phyloP scores from a whole-genome alignment of 257 asterid genomes.

The Henckelia pumila region DNA sequence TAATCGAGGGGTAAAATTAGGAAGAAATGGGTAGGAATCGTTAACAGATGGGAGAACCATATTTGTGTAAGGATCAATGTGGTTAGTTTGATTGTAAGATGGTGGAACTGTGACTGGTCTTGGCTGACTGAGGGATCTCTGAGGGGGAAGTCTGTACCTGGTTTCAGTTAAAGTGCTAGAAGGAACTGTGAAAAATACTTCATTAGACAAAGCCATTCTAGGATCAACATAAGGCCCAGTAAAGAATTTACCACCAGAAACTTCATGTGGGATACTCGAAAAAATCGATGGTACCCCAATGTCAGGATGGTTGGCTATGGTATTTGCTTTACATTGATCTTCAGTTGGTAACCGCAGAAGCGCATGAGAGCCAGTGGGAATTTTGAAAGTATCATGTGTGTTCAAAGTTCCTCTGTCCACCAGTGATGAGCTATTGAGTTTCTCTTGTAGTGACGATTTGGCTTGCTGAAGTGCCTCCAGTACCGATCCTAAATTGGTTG shows the following conservation, averaged over 20 bases:
- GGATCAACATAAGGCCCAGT: constrained; percentile 35
- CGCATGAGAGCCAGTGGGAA: constrained; percentile 50
- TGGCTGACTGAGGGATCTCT: constrained; percentile 35
- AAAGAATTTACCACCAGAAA: constrained; percentile 23
- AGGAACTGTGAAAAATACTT: constrained; percentile 24
- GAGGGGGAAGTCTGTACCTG: constrained; percentile 25
- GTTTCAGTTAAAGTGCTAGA: constrained; percentile 29
- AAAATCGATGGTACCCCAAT: constrained; percentile 21
- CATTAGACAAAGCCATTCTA: constrained; percentile 25
- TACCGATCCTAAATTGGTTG: constrained; percentile 45
- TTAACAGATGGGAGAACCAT: constrained; percentile 24
- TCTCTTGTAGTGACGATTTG: constrained; percentile 52
- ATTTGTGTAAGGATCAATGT: constrained; percentile 33
- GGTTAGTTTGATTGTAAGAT: constrained; percentile 30
- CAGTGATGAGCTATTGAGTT: constrained; percentile 31
- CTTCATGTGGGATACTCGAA: constrained; percentile 30
- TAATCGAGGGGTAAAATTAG: constrained; percentile 29
- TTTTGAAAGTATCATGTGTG: constrained; percentile 29
- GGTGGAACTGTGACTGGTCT: constrained; percentile 27
- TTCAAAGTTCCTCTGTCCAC: constrained; percentile 18
- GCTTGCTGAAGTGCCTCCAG: constrained; percentile 73
- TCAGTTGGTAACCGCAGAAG: constrained; percentile 75
- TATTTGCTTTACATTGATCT: constrained; percentile 34
- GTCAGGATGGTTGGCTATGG: constrained; percentile 20
- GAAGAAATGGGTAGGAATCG: constrained; percentile 37